phyloP scores from a whole-genome alignment of 495 filamentous ascomycete species.

The Sabuloglossum arenarium region DNA sequence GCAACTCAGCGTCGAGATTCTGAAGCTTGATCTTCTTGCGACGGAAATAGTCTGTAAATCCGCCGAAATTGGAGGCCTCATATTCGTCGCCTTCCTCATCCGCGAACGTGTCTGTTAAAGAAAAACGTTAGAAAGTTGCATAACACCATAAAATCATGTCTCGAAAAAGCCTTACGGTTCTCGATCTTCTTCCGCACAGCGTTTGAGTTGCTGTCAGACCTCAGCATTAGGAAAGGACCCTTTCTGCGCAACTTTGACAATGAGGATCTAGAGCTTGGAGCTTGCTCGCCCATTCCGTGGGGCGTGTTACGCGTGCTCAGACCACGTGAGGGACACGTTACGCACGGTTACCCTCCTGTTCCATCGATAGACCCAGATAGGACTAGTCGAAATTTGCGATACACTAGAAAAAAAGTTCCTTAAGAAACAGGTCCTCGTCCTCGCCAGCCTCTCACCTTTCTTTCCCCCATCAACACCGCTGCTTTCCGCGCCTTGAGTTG shows the following conservation, averaged over 20 bases:
- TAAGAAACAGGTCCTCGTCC: not conserved
- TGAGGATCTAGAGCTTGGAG: not conserved
- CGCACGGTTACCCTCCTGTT: too few relatives aligned
- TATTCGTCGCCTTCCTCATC: constrained; percentile 83
- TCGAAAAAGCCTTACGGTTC: constrained; percentile 23
- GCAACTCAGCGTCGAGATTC: constrained; percentile 69
- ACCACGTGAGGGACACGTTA: not conserved
- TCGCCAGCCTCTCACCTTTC: constrained; percentile 2
- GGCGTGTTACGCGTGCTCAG: not conserved
- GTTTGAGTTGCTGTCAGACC: constrained; percentile 43
- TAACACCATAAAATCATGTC: not conserved
- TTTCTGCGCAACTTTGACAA: not conserved
- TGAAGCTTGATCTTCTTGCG: constrained; percentile 92
- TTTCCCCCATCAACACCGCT: not conserved
- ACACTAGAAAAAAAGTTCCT: not conserved
- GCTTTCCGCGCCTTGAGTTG: not conserved
- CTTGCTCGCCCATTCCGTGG: not conserved
- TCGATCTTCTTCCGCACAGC: constrained; percentile 70
- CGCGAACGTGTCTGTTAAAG: constrained; percentile 30
- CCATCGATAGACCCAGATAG: not conserved
- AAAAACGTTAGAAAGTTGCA: not conserved
- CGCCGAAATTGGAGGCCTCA: constrained; percentile 65
- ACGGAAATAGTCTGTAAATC: constrained; percentile 74
- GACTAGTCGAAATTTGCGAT: not conserved
- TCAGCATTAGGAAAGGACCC: not conserved